Evolutionary conservation across 441 rosid genomes (phyloP).

Genomic region (Raphanus hybrid): DNA sequence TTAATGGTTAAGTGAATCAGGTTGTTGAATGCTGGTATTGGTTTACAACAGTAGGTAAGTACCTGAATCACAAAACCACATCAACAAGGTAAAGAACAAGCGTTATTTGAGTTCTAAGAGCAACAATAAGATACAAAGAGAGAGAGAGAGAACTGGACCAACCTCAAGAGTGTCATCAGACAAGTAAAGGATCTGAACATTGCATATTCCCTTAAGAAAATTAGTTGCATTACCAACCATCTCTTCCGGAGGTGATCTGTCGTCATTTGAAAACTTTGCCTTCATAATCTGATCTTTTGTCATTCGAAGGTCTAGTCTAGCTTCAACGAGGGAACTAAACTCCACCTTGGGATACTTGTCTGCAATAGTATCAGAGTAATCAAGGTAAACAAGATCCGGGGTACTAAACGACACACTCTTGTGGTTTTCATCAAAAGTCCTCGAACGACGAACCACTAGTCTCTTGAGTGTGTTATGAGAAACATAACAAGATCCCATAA

Average conservation of each 20-base stretch:
- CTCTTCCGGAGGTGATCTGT: background rate
- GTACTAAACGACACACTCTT: constrained; percentile 16
- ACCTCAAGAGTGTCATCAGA: constrained; percentile 9
- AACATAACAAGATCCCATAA: background rate
- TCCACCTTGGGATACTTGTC: background rate
- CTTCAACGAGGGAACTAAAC: constrained; percentile 21
- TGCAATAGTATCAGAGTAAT: constrained; percentile 12
- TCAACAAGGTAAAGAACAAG: too few species aligned
- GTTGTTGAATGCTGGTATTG: constrained; percentile 20
- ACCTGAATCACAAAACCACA: constrained; percentile 4
- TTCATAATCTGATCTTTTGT: background rate
- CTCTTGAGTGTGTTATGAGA: background rate
- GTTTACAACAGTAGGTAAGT: constrained; percentile 18
- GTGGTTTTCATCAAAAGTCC: background rate
- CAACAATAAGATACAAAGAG: background rate
- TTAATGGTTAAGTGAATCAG: constrained; percentile 16
- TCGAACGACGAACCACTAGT: background rate
- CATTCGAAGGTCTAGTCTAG: constrained; percentile 11
- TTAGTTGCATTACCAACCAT: constrained; percentile 7
- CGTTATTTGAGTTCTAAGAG: too few species aligned
- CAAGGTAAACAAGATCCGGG: constrained; percentile 18
- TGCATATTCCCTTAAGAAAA: constrained; percentile 12
- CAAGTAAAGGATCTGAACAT: constrained; percentile 25
- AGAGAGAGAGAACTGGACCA: background rate
- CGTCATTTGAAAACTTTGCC: background rate